Evolutionary conservation across 2,329 filamentous ascomycete genomes (phyloP).

Genomic region (Fusarium globosum): DNA sequence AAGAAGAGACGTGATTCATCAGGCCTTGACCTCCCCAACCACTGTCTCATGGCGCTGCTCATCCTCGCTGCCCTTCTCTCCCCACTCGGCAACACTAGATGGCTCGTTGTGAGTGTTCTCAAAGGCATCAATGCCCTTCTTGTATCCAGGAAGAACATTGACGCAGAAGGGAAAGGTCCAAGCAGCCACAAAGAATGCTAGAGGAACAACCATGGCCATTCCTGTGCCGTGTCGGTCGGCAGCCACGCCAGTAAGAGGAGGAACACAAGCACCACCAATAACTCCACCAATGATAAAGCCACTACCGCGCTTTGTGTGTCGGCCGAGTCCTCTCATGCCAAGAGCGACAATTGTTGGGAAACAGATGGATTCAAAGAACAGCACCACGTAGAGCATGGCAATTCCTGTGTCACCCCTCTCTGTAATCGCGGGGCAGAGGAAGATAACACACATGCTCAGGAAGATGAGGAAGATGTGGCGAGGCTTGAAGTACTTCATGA

Average conservation of each 20-base stretch:
- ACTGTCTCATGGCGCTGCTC: background rate
- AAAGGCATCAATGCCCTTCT: conserved; percentile 69
- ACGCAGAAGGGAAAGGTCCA: conserved; percentile 68
- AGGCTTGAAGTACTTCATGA: conserved; percentile 76
- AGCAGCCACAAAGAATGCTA: conserved; percentile 67
- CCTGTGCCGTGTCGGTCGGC: conserved; percentile 71
- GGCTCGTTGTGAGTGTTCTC: background rate
- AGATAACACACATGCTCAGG: conserved; percentile 72
- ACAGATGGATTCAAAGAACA: conserved; percentile 84
- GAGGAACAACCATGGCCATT: conserved; percentile 73
- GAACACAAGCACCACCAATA: conserved; percentile 77
- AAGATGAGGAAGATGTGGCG: conserved; percentile 75
- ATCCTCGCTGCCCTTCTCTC: background rate
- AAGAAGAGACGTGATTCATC: fast-evolving
- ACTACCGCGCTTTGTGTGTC: conserved; percentile 80
- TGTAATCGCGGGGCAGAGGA: conserved; percentile 63
- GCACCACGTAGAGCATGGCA: conserved; percentile 73
- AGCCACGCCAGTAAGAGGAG: conserved; percentile 75
- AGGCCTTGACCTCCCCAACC: background rate
- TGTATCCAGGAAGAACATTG: conserved; percentile 75
- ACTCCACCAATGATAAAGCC: conserved; percentile 77
- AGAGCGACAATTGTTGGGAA: conserved; percentile 86
- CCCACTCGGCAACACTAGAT: background rate
- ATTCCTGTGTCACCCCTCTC: conserved; percentile 59
- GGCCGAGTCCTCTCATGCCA: conserved; percentile 78